Evolutionary conservation across 2,329 filamentous ascomycete genomes (phyloP).

Genomic region (Coniochaeta hoffmannii): DNA sequence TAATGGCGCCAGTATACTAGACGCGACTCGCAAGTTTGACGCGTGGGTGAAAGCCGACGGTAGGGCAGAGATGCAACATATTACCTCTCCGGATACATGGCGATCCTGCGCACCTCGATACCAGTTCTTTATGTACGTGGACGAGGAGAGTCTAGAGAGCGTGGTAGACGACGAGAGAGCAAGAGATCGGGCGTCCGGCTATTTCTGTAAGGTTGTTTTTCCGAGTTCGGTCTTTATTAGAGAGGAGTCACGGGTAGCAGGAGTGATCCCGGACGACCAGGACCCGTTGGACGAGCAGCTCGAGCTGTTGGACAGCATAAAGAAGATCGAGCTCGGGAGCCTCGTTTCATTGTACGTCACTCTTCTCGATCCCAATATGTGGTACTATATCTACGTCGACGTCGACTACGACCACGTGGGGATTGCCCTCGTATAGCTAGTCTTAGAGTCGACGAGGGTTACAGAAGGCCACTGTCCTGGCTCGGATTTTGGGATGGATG

Average conservation of each 20-base stretch:
- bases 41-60: not conserved
- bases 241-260: not conserved
- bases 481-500: too few relatives aligned
- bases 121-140: not conserved
- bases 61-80: not conserved
- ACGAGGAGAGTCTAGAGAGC: not conserved
- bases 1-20: not conserved
- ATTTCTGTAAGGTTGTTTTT: not conserved
- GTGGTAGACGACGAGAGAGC: not conserved
- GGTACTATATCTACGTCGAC: not conserved
- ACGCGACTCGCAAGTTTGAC: not conserved
- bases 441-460: too few relatives aligned
- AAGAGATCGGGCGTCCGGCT: not conserved
- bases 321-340: not conserved
- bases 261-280: not conserved
- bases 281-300: not conserved
- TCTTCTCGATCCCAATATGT: not conserved
- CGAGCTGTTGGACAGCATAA: not conserved
- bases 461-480: too few relatives aligned
- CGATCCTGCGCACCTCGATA: not conserved
- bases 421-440: too few relatives aligned
- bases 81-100: not conserved
- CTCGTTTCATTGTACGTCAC: not conserved
- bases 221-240: not conserved
- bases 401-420: not conserved